phyloP scores from a whole-genome alignment of 345 rosid species.

The Luvunga scandens region DNA sequence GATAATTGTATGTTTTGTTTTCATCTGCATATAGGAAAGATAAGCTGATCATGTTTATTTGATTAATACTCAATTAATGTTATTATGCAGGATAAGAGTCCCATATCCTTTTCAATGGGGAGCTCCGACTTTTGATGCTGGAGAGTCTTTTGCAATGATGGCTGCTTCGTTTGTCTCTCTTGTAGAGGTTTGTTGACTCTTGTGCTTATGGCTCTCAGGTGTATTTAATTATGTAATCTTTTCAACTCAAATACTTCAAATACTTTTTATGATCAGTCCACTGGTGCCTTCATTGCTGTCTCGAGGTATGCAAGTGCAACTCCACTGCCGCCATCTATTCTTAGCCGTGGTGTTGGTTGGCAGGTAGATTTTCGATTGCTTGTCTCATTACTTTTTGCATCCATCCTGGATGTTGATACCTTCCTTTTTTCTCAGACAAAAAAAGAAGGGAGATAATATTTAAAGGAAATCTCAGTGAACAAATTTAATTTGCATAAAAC shows the following conservation, averaged over 20 bases:
- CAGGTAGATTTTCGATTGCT: constrained; percentile 49
- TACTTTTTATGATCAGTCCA: constrained; percentile 55
- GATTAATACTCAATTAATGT: constrained; percentile 4
- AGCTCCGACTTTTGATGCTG: constrained; percentile 94
- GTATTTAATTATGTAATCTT: background rate
- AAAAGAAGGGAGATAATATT: background rate
- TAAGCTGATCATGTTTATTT: background rate
- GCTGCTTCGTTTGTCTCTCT: constrained; percentile 83
- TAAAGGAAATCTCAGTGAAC: background rate
- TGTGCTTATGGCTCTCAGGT: background rate
- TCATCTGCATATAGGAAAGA: constrained; percentile 3
- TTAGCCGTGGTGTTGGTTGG: constrained; percentile 98
- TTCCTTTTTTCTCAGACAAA: background rate
- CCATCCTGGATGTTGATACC: background rate
- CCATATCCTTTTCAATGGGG: constrained; percentile 99
- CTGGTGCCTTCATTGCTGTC: constrained; percentile 81
- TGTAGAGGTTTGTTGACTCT: constrained; percentile 60
- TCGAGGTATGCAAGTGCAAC: constrained; percentile 93
- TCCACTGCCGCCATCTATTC: constrained; percentile 86
- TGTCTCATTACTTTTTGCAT: background rate
- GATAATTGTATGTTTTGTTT: background rate
- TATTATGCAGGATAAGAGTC: constrained; percentile 72
- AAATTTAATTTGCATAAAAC: background rate
- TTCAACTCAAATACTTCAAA: background rate
- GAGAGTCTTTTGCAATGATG: constrained; percentile 99